Percentiles rank a stretch among this genome's conserved stretches.
These are phyloP conservation scores for Pythium biforme DNA, from an alignment of 352 stramenopile genomes.

Conservation along the genomic window DNA sequence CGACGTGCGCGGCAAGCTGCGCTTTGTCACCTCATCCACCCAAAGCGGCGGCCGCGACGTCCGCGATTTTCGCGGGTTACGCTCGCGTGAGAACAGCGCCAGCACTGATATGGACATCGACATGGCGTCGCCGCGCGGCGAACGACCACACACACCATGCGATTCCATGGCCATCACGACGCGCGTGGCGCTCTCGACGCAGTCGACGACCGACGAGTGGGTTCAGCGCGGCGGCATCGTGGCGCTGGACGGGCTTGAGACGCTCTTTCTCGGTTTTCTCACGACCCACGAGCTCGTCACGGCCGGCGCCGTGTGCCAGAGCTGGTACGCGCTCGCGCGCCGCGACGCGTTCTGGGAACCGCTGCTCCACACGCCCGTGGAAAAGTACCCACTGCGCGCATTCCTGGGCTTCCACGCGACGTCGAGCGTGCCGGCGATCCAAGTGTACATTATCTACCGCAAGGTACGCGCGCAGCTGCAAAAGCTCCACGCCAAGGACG, in stretches of 20 bases:
- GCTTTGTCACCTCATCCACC: conserved; percentile 31
- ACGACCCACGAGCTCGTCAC: conserved; percentile 41
- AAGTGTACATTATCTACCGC: conserved; percentile 75
- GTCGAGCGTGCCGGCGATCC: conserved; percentile 50
- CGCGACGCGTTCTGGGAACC: conserved; percentile 71
- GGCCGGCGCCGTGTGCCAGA: conserved; percentile 48
- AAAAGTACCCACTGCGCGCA: conserved; percentile 60
- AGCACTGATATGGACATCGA: conserved; percentile 9
- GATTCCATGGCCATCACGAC: conserved; percentile 55
- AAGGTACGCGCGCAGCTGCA: conserved; percentile 33
- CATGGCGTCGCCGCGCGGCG: not conserved
- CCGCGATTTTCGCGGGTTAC: not conserved
- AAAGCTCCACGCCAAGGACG: conserved; percentile 14
- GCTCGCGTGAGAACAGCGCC: not conserved
- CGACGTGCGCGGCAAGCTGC: conserved; percentile 44
- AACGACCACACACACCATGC: too few species aligned
- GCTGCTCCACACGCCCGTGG: conserved; percentile 50
- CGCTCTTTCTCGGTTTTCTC: conserved; percentile 64
- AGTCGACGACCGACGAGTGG: conserved; percentile 12
- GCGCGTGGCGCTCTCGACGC: conserved; percentile 50
- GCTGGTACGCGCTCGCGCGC: conserved; percentile 51
- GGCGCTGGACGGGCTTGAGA: conserved; percentile 52
- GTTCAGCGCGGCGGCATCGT: conserved; percentile 40
- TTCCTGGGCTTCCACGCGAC: conserved; percentile 42
- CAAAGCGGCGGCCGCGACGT: too few species aligned